Percentiles rank a stretch among this genome's conserved stretches.
Evolutionary conservation across 805 yeast species (phyloP).

Genomic region (Wilhelminamyces savonicus): DNA sequence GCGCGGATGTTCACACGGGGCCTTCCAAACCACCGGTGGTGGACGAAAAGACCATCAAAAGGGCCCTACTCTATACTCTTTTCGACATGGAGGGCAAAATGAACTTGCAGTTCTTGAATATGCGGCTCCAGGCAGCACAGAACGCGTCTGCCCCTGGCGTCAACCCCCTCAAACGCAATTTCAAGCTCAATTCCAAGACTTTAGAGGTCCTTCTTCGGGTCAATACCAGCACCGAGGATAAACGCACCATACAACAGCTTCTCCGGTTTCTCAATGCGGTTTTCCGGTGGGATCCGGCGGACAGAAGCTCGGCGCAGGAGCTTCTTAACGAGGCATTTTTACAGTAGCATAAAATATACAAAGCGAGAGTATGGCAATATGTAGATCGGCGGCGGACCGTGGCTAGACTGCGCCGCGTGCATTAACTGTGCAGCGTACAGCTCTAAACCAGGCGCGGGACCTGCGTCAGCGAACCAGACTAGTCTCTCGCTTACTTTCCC

Average conservation of each 20-base stretch:
- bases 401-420: too few species aligned
- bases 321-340: slow-evolving; percentile 1
- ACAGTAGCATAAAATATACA: background rate
- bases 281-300: slow-evolving; percentile 29
- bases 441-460: too few species aligned
- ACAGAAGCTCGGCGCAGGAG: slow-evolving; percentile 6
- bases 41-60: slow-evolving; percentile 28
- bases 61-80: slow-evolving; percentile 29
- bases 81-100: slow-evolving; percentile 35
- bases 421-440: too few species aligned
- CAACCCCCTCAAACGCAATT: slow-evolving; percentile 13
- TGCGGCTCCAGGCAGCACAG: slow-evolving; percentile 12
- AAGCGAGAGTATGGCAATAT: too few species aligned
- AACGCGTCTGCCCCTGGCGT: slow-evolving; percentile 1
- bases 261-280: slow-evolving; percentile 21
- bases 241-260: slow-evolving; percentile 10
- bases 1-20: too few species aligned
- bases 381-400: too few species aligned
- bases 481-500: too few species aligned
- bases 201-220: slow-evolving; percentile 25
- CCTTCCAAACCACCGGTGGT: too few species aligned
- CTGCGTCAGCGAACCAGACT: too few species aligned
- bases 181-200: slow-evolving; percentile 21
- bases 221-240: slow-evolving; percentile 7
- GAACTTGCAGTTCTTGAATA: slow-evolving; percentile 26